These are phyloP conservation scores for Saccharomycopsis guyanensis DNA, from an alignment of 805 yeast genomes.

Conservation along the genomic window DNA sequence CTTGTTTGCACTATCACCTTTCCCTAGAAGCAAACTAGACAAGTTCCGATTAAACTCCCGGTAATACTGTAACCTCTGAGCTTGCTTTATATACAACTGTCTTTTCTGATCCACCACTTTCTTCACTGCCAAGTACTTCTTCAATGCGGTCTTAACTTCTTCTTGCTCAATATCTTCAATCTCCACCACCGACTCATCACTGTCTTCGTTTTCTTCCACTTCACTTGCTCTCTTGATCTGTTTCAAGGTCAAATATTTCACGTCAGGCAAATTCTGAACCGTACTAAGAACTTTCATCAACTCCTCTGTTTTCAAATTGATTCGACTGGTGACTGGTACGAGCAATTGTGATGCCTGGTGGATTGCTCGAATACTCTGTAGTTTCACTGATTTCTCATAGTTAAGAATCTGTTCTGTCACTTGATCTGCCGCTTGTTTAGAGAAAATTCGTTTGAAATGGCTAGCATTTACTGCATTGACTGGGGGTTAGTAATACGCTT, in stretches of 20 bases:
- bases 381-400: slow-evolving; percentile 3
- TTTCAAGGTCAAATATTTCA: slow-evolving; percentile 2
- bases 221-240: not conserved
- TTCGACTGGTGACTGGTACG: slow-evolving; percentile 2
- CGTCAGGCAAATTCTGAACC: slow-evolving; percentile 5
- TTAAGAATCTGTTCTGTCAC: slow-evolving; percentile 5
- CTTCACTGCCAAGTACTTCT: not conserved
- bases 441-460: slow-evolving; percentile 2
- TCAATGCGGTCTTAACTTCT: not conserved
- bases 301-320: not conserved
- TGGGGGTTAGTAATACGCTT: no score
- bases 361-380: not conserved
- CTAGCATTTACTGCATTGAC: slow-evolving; percentile 2
- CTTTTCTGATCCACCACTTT: not conserved
- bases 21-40: not conserved
- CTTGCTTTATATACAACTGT: not conserved
- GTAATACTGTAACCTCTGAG: slow-evolving; percentile 2
- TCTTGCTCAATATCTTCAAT: slow-evolving; percentile 3
- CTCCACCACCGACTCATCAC: slow-evolving; percentile 3
- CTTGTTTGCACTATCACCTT: not conserved
- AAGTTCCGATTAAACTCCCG: slow-evolving; percentile 1
- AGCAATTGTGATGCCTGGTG: slow-evolving; percentile 1
- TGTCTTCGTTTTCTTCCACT: not conserved
- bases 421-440: slow-evolving; percentile 8
- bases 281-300: not conserved